Conservation (phyloP, 441 rosid genomes). For the Aleurites moluccanus region DNA sequence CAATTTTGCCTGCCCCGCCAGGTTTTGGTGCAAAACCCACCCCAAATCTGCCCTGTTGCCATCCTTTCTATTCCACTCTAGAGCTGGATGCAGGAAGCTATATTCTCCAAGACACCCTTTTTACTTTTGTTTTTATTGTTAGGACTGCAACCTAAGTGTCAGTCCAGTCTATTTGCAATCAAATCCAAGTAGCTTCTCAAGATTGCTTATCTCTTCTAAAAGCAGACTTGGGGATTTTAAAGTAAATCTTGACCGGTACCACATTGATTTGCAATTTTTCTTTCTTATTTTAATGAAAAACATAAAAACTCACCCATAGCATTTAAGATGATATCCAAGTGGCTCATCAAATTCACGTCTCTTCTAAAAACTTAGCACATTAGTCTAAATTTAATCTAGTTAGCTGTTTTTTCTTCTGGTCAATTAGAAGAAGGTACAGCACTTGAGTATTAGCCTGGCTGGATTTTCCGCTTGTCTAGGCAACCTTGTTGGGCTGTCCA, state of each 20-base stretch:
- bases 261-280: background rate
- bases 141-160: background rate
- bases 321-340: background rate
- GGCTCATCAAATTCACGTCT: background rate
- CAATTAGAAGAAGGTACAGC: background rate
- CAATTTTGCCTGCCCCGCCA: no score
- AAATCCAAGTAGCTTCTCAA: background rate
- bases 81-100: background rate
- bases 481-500: background rate
- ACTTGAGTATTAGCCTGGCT: background rate
- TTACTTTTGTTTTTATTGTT: background rate
- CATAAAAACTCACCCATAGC: background rate
- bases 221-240: background rate
- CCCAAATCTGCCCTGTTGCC: no score
- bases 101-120: background rate
- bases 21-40: no score
- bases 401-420: background rate
- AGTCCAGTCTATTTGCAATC: background rate
- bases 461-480: no score
- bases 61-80: background rate
- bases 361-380: background rate
- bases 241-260: no score
- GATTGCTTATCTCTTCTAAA: background rate
- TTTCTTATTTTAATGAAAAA: background rate
- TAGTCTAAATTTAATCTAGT: background rate